phyloP scores from a whole-genome alignment of 2,329 filamentous ascomycete genomes.

The Venturia carpophila region DNA sequence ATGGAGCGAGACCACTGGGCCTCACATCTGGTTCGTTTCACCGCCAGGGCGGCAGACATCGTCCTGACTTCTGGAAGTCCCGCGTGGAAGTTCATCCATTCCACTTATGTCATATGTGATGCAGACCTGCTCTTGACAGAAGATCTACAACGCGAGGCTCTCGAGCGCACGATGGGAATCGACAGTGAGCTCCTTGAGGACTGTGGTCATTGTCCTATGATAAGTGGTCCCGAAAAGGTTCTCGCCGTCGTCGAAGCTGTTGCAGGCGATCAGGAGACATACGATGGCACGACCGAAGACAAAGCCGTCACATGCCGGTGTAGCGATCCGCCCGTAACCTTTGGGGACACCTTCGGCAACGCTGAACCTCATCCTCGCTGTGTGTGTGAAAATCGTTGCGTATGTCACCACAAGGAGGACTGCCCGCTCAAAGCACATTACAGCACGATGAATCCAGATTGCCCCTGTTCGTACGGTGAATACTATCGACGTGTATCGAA shows the following conservation, averaged over 20 bases:
- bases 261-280: not conserved
- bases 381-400: not conserved
- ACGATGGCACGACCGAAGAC: not conserved
- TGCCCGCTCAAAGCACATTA: not conserved
- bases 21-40: slow-evolving; percentile 13
- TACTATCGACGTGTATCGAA: not conserved
- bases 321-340: not conserved
- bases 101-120: slow-evolving; percentile 1
- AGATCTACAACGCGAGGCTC: not conserved
- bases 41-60: slow-evolving; percentile 11
- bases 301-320: not conserved
- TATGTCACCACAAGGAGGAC: slow-evolving; percentile 4
- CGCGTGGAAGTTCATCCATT: slow-evolving; percentile 1
- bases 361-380: not conserved
- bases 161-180: not conserved
- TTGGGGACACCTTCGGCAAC: not conserved
- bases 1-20: slow-evolving; percentile 13
- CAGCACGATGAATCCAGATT: slow-evolving; percentile 11
- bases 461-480: slow-evolving; percentile 1
- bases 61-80: slow-evolving; percentile 3
- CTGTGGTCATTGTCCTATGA: slow-evolving; percentile 4
- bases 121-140: slow-evolving; percentile 1
- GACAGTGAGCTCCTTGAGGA: slow-evolving; percentile 2
- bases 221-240: not conserved
- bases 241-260: not conserved